Evolutionary conservation across 2,329 filamentous ascomycete species (phyloP).

Genomic region (Metarhizium anisopliae): DNA sequence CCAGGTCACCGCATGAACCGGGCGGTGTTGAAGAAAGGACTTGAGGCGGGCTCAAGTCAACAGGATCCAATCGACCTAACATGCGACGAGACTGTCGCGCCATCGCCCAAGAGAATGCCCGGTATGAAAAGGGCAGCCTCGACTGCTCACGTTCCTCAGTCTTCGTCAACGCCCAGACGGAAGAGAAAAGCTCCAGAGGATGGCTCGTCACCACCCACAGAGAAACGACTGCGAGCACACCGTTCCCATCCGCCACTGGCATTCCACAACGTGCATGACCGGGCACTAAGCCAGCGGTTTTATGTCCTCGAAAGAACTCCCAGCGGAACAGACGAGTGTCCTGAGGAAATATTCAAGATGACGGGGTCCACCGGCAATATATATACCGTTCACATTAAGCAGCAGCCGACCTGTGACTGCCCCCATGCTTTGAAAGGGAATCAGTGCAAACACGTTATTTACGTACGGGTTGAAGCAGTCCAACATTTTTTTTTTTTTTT

Average conservation of each 20-base stretch:
- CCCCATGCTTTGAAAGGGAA: conserved; percentile 43
- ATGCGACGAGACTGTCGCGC: not conserved
- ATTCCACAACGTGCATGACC: conserved; percentile 27
- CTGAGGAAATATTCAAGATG: conserved; percentile 46
- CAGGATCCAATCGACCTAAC: conserved; percentile 4
- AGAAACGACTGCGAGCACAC: conserved; percentile 28
- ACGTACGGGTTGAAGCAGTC: conserved; percentile 27
- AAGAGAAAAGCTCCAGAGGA: conserved; percentile 10
- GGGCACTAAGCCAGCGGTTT: conserved; percentile 34
- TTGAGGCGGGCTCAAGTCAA: not conserved
- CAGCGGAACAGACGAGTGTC: conserved; percentile 24
- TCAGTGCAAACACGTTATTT: conserved; percentile 59
- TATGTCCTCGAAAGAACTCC: conserved; percentile 35
- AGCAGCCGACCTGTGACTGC: conserved; percentile 45
- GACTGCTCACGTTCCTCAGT: not conserved
- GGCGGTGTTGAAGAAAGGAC: no score
- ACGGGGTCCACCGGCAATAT: conserved; percentile 59
- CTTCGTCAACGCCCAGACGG: conserved; percentile 1
- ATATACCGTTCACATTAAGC: conserved; percentile 47
- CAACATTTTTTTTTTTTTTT: no score
- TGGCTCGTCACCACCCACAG: conserved; percentile 9
- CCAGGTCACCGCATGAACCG: no score
- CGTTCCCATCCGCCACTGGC: conserved; percentile 20
- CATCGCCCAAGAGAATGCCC: no score
- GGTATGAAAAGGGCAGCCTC: no score